Evolutionary conservation across 163 green algal genomes (phyloP), one percentile per base, ranked within the genome.

Genomic region (Scenedesmus sp.): DNA sequence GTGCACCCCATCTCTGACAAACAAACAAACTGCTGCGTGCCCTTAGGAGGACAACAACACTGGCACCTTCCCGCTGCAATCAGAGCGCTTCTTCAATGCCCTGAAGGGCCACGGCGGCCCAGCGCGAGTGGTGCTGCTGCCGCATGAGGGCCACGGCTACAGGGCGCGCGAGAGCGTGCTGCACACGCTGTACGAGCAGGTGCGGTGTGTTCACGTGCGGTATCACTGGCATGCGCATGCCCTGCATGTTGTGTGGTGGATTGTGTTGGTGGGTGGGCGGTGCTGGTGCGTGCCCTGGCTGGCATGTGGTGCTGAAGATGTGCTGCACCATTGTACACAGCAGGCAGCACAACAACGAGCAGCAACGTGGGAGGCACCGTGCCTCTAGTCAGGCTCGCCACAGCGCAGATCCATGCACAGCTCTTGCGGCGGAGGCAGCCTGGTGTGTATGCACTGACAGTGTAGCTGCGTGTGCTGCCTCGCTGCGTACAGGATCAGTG

Each of bases 1-100:
- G 35, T 9, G 13, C 16, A 46, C 40, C 59, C 37, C 1, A 24
- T 53, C 22, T 86, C 97, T 97, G 13, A n/a, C n/a, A n/a, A n/a
- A n/a, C n/a, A n/a, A n/a, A n/a, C n/a, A n/a, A n/a, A n/a, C n/a
- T n/a, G n/a, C n/a, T n/a, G n/a, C n/a, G n/a, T n/a, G n/a, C n/a
- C n/a, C n/a, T n/a, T 91, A 95, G 83, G 98, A 98, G 43, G 98
- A 99, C 95, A 99, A 99, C 94, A 99, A 99, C 95, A 95, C 98
- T 44, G 95, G 95, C 61, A 97, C 95, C 30, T 95, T 96, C 92
- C 91, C 95, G 51, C 93, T 98, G 91, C 97, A 99, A 94, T 96
- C 89, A 46, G 98, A 99, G 93, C 95, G 98, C 40, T 97, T 99
- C 85, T 99, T 97, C 92, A 95, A 96, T 53, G 97, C 97, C 5